Conservation (phyloP, 2,329 filamentous ascomycete genomes). For the Zarea fungicola region DNA sequence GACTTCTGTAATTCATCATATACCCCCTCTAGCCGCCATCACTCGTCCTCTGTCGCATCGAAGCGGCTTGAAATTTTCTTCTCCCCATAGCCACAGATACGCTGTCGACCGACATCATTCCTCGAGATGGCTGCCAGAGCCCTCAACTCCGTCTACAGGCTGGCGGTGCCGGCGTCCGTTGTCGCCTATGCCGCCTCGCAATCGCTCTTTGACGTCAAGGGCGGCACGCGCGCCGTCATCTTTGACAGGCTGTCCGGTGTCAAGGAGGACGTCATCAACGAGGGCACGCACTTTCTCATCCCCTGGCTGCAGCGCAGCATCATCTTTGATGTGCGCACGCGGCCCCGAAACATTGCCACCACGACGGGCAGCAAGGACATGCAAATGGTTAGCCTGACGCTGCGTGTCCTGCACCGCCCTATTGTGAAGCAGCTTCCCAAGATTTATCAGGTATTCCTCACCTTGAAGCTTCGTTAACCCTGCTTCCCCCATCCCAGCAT, state of each 20-base stretch:
- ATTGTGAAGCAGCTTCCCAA: constrained; percentile 89
- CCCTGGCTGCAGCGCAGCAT: constrained; percentile 95
- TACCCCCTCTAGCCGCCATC: constrained; percentile 3
- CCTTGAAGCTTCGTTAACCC: too few relatives aligned
- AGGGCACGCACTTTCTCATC: constrained; percentile 93
- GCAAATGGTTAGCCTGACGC: constrained; percentile 98
- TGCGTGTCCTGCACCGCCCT: constrained; percentile 90
- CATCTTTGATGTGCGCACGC: constrained; percentile 94
- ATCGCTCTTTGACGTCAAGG: constrained; percentile 94
- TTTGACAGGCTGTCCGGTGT: constrained; percentile 93
- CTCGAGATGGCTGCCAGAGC: constrained; percentile 49
- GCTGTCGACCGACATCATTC: too few relatives aligned
- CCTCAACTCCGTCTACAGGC: constrained; percentile 58
- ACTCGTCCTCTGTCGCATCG: too few relatives aligned
- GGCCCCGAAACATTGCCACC: constrained; percentile 94
- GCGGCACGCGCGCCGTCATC: constrained; percentile 91
- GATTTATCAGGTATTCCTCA: constrained; percentile 98
- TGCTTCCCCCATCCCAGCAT: too few relatives aligned
- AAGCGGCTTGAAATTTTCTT: too few relatives aligned
- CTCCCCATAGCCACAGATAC: too few relatives aligned
- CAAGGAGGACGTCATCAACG: constrained; percentile 85
- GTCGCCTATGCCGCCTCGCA: constrained; percentile 65
- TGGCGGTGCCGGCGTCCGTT: constrained; percentile 68
- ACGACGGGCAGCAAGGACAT: constrained; percentile 98
- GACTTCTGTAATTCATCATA: background rate